Conservation (phyloP, 495 filamentous ascomycete genomes). For the Xylaria scruposa region DNA sequence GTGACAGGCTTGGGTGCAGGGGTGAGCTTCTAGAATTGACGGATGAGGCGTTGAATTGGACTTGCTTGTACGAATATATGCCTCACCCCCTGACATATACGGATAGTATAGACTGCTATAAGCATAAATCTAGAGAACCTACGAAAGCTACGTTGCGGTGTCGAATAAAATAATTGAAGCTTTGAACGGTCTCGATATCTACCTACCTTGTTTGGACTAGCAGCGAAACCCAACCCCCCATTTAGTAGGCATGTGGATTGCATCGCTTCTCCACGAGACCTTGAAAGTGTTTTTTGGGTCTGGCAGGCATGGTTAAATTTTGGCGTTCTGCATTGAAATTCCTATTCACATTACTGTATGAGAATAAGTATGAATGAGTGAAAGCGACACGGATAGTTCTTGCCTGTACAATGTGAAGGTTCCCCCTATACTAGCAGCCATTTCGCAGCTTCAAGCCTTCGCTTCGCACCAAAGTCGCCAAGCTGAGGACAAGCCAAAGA, state of each 20-base stretch:
- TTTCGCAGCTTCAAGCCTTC: not conserved
- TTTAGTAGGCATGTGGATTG: not conserved
- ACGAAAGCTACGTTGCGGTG: not conserved
- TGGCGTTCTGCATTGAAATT: not conserved
- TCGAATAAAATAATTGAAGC: not conserved
- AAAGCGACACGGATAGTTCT: not conserved
- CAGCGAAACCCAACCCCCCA: not conserved
- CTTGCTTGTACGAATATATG: not conserved
- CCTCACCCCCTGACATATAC: not conserved
- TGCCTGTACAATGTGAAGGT: not conserved
- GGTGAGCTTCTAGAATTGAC: conserved; percentile 3
- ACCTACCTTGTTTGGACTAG: conserved; percentile 17
- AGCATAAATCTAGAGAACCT: not conserved
- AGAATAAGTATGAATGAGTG: not conserved
- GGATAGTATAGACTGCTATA: not conserved
- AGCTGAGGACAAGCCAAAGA: not conserved
- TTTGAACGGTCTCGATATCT: not conserved
- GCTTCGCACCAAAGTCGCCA: not conserved
- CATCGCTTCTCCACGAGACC: not conserved
- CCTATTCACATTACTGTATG: not conserved
- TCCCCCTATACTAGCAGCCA: not conserved
- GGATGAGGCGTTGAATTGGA: not conserved
- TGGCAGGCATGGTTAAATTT: not conserved
- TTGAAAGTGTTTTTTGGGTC: not conserved
- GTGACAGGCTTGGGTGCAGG: conserved; percentile 4